A percentile compares a stretch with the other conserved stretches of the same genome.
phyloP scores from a whole-genome alignment of 2,329 filamentous ascomycete species.

The Botryotinia convoluta region DNA sequence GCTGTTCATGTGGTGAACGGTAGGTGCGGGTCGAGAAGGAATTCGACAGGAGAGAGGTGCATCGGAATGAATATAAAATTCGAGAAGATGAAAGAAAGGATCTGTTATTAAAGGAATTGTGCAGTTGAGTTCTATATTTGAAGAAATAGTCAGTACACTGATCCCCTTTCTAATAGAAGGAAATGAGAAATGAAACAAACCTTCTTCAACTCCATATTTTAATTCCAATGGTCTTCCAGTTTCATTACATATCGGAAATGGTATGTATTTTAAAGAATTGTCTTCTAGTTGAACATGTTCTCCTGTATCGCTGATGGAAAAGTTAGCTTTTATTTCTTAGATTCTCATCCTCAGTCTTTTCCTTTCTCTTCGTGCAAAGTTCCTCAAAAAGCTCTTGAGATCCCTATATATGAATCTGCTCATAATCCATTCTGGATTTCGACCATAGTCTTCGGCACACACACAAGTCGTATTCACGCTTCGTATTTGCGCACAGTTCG shows the following conservation, averaged over 20 bases:
- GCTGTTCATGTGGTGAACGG: constrained; percentile 45
- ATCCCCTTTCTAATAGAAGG: neutral
- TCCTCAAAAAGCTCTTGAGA: neutral
- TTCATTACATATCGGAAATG: constrained; percentile 88
- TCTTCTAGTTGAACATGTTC: constrained; percentile 81
- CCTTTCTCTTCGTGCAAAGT: neutral
- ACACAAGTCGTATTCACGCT: neutral
- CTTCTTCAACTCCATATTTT: constrained; percentile 72
- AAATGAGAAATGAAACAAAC: constrained; percentile 23
- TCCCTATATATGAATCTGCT: neutral
- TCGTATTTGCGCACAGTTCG: neutral
- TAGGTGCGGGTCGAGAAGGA: constrained; percentile 66
- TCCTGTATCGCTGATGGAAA: constrained; percentile 70
- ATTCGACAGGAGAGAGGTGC: constrained; percentile 89
- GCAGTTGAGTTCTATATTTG: constrained; percentile 69
- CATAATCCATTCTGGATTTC: fast-evolving
- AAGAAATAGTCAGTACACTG: neutral
- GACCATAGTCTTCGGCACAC: neutral
- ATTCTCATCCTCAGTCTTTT: neutral
- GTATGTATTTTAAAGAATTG: constrained; percentile 86
- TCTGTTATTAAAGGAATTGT: constrained; percentile 75
- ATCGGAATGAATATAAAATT: constrained; percentile 98
- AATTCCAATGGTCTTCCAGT: constrained; percentile 80
- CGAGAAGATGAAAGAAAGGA: constrained; percentile 81
- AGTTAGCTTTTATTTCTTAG: neutral